Evolutionary conservation across 176 grass and related monocot species (phyloP), one percentile per base, ranked within the genome.

Genomic region (Elymus sibiricus): DNA sequence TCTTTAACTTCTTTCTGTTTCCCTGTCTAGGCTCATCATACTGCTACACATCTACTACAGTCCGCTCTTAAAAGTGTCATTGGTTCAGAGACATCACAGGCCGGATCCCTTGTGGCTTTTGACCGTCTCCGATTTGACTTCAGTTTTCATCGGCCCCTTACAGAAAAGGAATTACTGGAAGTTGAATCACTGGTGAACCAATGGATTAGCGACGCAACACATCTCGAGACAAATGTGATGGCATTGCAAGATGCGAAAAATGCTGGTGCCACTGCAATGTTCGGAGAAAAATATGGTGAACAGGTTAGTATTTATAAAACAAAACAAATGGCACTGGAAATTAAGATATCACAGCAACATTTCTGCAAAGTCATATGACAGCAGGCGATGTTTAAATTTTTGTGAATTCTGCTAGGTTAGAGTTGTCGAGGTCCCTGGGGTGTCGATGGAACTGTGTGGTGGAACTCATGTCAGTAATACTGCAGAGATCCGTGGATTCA

Each of bases 361-460:
- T n/a, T n/a, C 32, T 58, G 64, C 22, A 77, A 84, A 88, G 58
- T 74, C 25, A 55, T 64, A 40, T 78, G 13, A 53, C 31, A 63
- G 65, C 7, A 58, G 19, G 16, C 4, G 24, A 66, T 77, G 21
- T 64, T 79, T 89, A 64, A 46, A 9, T 38, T 40, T 40, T 89
- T 51, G 37, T 83, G 16, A 13, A 65, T 32, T 72, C 19, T 74
- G 40, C 78, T 77, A 98, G 96, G 96, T 98, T 74, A 94, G 96
- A 92, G 96, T 98, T 15, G 91, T 98, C 60, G 93, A 90, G 86
- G 90, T 98, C 49, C 96, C 96, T 84, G 96, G 93, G 64, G 88
- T 98, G 43, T 98, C 96, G 75, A 92, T 98, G 96, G 96, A 98
- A 83, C 86, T 98, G 15, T 95, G 96, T 84, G 93, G 96, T 79